Evolutionary conservation across 2,329 filamentous ascomycete genomes (phyloP).

Genomic region (Pezicula carpinea): DNA sequence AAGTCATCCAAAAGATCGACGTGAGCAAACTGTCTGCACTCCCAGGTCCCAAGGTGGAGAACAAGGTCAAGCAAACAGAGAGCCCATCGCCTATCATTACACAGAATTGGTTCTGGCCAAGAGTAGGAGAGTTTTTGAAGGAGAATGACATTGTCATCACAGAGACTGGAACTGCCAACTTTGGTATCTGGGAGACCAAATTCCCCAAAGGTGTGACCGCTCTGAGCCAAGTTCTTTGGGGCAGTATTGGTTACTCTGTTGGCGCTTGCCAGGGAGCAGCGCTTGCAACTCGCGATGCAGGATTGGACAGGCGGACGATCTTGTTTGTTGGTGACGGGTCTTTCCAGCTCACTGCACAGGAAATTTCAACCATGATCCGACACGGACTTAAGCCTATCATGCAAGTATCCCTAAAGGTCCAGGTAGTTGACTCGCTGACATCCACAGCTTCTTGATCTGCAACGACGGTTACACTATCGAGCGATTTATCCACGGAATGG

Average conservation of each 20-base stretch:
- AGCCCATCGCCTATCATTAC: slow-evolving; percentile 47
- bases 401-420: slow-evolving; percentile 37
- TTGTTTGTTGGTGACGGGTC: slow-evolving; percentile 87
- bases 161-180: slow-evolving; percentile 84
- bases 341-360: slow-evolving; percentile 80
- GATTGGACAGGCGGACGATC: slow-evolving; percentile 60
- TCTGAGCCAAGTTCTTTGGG: slow-evolving; percentile 74
- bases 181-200: slow-evolving; percentile 80
- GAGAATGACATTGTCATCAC: slow-evolving; percentile 75
- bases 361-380: slow-evolving; percentile 78
- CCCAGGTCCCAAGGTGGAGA: slow-evolving; percentile 48
- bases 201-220: slow-evolving; percentile 76
- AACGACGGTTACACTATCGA: slow-evolving; percentile 90
- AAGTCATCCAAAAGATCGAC: slow-evolving; percentile 58
- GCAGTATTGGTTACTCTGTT: slow-evolving; percentile 61
- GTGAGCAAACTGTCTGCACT: slow-evolving; percentile 52
- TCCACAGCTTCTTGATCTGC: slow-evolving; percentile 68
- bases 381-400: slow-evolving; percentile 72
- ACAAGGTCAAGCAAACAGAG: slow-evolving; percentile 39
- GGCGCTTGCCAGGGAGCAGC: slow-evolving; percentile 64
- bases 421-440: slow-evolving; percentile 1
- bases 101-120: slow-evolving; percentile 75
- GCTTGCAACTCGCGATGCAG: slow-evolving; percentile 65
- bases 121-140: slow-evolving; percentile 66
- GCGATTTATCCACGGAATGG: slow-evolving; percentile 79